phyloP scores from a whole-genome alignment of 2,329 filamentous ascomycete genomes.

The Calonectria leucothoes region DNA sequence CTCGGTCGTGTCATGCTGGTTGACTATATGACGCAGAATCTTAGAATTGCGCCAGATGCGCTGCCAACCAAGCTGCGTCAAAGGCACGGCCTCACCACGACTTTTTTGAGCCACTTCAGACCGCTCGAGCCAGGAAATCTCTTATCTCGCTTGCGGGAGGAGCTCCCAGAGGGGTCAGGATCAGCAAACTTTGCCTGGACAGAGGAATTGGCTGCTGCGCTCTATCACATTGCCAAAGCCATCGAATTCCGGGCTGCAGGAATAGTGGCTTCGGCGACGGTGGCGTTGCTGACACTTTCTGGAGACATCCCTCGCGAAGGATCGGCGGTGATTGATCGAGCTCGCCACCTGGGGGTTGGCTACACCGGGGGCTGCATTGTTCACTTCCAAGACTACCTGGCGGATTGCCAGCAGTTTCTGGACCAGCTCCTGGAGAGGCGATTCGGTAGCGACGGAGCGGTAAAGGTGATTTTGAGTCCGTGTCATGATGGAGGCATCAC shows the following conservation, averaged over 20 bases:
- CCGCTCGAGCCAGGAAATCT: conserved; percentile 60
- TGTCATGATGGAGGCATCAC: conserved; percentile 73
- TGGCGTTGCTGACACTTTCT: conserved; percentile 76
- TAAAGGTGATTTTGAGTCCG: conserved; percentile 62
- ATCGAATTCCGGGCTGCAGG: conserved; percentile 80
- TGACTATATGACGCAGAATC: conserved; percentile 67
- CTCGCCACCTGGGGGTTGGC: conserved; percentile 75
- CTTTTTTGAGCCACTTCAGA: conserved; percentile 77
- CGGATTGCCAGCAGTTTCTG: conserved; percentile 76
- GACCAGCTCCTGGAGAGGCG: conserved; percentile 60
- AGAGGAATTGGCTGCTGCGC: conserved; percentile 64
- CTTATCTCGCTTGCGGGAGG: conserved; percentile 59
- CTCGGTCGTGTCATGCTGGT: conserved; percentile 77
- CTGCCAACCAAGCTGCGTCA: conserved; percentile 67
- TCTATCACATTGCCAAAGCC: conserved; percentile 75
- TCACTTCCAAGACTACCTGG: conserved; percentile 80
- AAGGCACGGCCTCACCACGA: conserved; percentile 75
- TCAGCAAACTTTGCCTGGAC: conserved; percentile 71
- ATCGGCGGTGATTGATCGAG: conserved; percentile 24
- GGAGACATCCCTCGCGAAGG: conserved; percentile 68
- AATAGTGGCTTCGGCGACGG: conserved; percentile 77
- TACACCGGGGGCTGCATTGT: conserved; percentile 85
- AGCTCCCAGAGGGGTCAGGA: conserved; percentile 63
- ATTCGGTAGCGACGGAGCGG: conserved; percentile 44
- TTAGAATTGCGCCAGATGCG: conserved; percentile 52